A percentile compares a stretch with the other conserved stretches of the same genome.
Conservation (phyloP, 441 rosid genomes). For the Brassica hybrid region DNA sequence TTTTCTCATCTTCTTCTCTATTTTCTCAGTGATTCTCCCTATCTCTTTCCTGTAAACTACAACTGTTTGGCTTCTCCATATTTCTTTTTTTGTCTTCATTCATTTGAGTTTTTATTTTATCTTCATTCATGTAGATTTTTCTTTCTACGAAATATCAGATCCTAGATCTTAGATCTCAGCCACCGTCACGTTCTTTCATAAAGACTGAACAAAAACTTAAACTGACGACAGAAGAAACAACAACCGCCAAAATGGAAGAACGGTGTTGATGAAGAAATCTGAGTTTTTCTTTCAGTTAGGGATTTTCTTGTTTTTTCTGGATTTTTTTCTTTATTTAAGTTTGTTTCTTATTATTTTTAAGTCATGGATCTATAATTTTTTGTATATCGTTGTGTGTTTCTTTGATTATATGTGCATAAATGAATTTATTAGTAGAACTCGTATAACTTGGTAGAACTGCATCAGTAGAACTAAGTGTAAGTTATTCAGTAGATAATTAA, state of each 20-base stretch:
- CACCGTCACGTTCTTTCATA: neutral
- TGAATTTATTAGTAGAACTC: too few relatives aligned
- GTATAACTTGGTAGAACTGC: neutral
- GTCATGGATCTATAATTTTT: neutral
- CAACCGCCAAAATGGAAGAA: neutral
- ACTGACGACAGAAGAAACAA: neutral
- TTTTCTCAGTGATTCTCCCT: neutral
- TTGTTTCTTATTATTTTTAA: neutral
- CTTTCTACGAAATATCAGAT: neutral
- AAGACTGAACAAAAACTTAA: neutral
- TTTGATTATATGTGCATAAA: neutral
- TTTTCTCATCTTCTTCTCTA: neutral
- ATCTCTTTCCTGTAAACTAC: too few relatives aligned
- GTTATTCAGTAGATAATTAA: too few relatives aligned
- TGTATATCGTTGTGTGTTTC: neutral
- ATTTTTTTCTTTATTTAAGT: neutral
- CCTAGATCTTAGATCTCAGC: neutral
- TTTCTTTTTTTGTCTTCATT: neutral
- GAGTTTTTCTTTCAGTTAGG: neutral
- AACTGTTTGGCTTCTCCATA: neutral
- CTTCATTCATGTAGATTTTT: neutral
- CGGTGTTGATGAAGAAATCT: neutral
- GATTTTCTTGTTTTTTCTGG: neutral
- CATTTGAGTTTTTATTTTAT: neutral
- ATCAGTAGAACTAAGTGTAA: neutral